phyloP scores from a whole-genome alignment of 1,284 basidiomycete species.

The Trichosporon coremiiforme region DNA sequence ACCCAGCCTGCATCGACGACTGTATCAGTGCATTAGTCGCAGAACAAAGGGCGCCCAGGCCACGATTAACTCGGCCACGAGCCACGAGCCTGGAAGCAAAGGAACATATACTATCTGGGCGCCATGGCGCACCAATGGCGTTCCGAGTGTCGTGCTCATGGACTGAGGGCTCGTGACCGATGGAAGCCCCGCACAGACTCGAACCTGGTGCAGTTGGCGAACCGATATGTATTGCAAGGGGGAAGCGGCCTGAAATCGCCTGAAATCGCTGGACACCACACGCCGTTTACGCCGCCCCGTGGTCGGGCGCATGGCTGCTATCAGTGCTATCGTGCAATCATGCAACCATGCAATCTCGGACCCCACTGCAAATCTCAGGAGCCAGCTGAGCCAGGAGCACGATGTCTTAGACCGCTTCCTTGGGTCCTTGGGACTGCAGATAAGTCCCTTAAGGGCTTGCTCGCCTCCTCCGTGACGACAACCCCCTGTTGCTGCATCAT shows the following conservation, averaged over 20 bases:
- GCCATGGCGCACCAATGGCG: background rate
- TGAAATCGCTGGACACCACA: too few relatives aligned
- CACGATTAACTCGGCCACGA: background rate
- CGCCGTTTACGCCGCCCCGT: background rate
- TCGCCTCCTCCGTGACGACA: background rate
- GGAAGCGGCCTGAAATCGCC: background rate
- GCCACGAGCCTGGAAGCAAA: background rate
- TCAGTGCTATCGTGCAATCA: background rate
- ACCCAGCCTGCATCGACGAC: background rate
- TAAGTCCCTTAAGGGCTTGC: background rate
- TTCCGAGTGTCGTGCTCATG: background rate
- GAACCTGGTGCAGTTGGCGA: background rate
- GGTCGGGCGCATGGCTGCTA: background rate
- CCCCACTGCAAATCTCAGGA: background rate
- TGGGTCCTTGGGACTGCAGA: conserved; percentile 7
- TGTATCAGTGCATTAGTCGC: conserved; percentile 6
- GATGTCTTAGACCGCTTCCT: background rate
- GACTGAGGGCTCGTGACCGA: background rate
- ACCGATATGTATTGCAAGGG: background rate
- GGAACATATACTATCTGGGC: background rate
- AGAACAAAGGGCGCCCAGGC: background rate
- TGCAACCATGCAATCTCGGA: too few relatives aligned
- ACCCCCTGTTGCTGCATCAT: background rate
- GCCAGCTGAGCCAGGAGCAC: background rate
- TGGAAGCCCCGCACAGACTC: background rate